Percentiles rank a stretch among this genome's conserved stretches.
phyloP scores from a whole-genome alignment of 371 early-diverging fungal species.

The Syncephalastrum monosporum region DNA sequence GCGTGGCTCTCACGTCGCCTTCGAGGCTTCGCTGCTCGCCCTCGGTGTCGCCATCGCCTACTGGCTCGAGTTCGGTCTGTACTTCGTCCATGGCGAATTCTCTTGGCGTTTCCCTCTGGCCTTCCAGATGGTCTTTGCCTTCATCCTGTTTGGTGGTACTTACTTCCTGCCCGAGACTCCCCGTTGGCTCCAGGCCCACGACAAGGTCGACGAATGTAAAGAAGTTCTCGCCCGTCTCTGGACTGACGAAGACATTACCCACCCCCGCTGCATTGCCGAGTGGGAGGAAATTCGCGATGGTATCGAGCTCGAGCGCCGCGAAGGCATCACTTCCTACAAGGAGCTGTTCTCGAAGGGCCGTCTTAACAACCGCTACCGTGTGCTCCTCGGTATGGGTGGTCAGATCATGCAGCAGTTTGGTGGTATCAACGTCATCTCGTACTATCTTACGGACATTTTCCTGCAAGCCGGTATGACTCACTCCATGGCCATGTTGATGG shows the following conservation, averaged over 20 bases:
- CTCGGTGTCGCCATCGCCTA: constrained; percentile 41
- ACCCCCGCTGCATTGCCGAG: constrained; percentile 47
- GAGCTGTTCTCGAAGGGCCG: constrained; percentile 46
- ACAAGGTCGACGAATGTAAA: constrained; percentile 38
- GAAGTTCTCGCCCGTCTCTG: constrained; percentile 38
- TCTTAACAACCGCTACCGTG: constrained; percentile 52
- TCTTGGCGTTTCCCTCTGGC: constrained; percentile 50
- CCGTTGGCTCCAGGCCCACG: constrained; percentile 58
- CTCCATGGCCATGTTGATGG: constrained; percentile 45
- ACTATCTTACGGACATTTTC: constrained; percentile 48
- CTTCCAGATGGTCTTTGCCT: constrained; percentile 44
- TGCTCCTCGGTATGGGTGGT: constrained; percentile 50
- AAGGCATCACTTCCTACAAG: constrained; percentile 40
- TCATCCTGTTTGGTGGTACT: constrained; percentile 37
- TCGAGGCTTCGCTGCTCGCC: constrained; percentile 33
- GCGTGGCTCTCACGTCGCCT: constrained; percentile 40
- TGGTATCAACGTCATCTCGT: constrained; percentile 47
- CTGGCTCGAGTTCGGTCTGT: constrained; percentile 43
- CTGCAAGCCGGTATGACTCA: constrained; percentile 42
- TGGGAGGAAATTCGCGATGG: constrained; percentile 48
- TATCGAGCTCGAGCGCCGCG: constrained; percentile 47
- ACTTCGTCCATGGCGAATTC: constrained; percentile 31
- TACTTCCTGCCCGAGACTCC: constrained; percentile 58
- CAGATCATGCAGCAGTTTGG: constrained; percentile 51
- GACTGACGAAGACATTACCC: constrained; percentile 42